A percentile compares a stretch with the other conserved stretches of the same genome.
phyloP scores from a whole-genome alignment of 139 green algal species.

The Chlorella sp. region DNA sequence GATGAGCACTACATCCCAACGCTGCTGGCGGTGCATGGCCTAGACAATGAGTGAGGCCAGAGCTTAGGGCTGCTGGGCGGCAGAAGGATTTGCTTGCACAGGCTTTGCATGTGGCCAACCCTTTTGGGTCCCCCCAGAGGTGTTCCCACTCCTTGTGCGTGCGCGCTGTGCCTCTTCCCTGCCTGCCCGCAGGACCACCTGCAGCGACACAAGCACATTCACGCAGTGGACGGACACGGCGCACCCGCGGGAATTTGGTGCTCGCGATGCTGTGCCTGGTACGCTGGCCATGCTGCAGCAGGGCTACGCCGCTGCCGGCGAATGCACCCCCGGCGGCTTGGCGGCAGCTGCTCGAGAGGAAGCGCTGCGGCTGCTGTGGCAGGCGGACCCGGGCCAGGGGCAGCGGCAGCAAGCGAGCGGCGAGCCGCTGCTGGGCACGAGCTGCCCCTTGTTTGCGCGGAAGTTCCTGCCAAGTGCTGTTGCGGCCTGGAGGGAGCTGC shows the following conservation, averaged over 20 bases:
- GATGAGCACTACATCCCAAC: conserved; percentile 59
- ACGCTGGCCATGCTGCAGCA: too few species aligned
- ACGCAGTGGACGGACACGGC: neutral
- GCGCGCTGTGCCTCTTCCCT: too few species aligned
- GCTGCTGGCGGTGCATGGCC: conserved; percentile 38
- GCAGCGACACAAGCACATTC: neutral
- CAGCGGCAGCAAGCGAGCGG: neutral
- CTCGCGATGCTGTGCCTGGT: too few species aligned
- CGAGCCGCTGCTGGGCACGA: neutral
- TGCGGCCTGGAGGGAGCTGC: neutral
- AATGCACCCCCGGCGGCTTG: too few species aligned
- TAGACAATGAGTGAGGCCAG: conserved; percentile 39
- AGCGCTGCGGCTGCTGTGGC: neutral
- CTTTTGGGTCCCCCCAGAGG: too few species aligned
- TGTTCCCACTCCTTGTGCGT: too few species aligned
- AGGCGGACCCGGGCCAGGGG: neutral
- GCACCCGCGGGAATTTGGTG: neutral
- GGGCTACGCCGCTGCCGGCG: too few species aligned
- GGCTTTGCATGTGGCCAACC: too few species aligned
- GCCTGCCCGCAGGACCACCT: neutral
- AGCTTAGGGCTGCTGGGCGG: too few species aligned
- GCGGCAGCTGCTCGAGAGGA: too few species aligned
- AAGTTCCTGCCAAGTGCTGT: conserved; percentile 10
- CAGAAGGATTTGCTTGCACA: too few species aligned
- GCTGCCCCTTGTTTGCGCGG: conserved; percentile 42